Percentiles rank a stretch among this genome's conserved stretches.
Evolutionary conservation across 2,329 filamentous ascomycete species (phyloP).

Genomic region (Calycina herbarum): DNA sequence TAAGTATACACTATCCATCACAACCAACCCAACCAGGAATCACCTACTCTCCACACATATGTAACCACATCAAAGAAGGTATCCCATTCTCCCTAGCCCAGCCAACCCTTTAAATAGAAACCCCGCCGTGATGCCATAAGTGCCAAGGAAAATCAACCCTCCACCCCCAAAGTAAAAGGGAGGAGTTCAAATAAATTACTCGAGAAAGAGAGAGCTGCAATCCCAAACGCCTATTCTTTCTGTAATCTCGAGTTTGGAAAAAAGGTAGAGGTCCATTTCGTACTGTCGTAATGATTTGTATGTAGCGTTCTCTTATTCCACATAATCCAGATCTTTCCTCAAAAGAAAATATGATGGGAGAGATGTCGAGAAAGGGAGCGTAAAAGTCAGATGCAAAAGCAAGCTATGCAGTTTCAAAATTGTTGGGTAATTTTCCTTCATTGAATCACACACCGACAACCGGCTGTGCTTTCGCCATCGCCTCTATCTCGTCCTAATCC

Average conservation of each 20-base stretch:
- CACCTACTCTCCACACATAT: not conserved
- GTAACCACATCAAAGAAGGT: constrained; percentile 2
- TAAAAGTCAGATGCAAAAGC: constrained; percentile 1
- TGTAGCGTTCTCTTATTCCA: constrained; percentile 3
- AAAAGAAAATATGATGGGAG: not conserved
- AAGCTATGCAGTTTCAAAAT: constrained; percentile 6
- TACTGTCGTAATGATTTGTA: constrained; percentile 8
- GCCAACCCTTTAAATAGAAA: not conserved
- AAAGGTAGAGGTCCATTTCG: not conserved
- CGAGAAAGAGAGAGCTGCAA: not conserved
- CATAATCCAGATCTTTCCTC: not conserved
- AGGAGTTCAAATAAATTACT: not conserved
- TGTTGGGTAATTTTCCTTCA: constrained; percentile 37
- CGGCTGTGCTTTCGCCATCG: constrained; percentile 54
- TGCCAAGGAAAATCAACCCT: not conserved
- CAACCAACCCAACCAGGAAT: not conserved
- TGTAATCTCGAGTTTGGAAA: not conserved
- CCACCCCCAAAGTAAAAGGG: not conserved
- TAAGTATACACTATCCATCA: constrained; percentile 13
- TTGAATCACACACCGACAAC: constrained; percentile 66
- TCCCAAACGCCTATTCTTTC: not conserved
- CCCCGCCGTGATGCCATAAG: not conserved
- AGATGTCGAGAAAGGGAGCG: not conserved
- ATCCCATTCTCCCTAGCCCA: not conserved
- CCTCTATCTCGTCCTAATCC: constrained; percentile 47